Conservation (phyloP, 768 basidiomycete species). For the Gymnopilus junonius region DNA sequence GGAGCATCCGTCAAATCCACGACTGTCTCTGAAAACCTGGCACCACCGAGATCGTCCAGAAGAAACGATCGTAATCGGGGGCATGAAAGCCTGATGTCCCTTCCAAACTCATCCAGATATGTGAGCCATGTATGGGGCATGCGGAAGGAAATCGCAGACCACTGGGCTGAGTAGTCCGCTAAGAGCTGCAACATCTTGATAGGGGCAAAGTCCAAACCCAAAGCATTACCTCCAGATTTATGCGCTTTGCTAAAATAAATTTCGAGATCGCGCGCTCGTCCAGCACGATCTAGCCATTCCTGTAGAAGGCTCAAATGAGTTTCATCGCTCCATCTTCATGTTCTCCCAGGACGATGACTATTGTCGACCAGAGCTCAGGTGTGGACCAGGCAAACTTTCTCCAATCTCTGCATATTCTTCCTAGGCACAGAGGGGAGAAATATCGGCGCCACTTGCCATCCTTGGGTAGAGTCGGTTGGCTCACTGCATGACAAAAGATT, state of each 20-base stretch:
- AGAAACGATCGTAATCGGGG: neutral
- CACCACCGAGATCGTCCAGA: neutral
- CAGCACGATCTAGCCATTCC: conserved; percentile 4
- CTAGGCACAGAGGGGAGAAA: neutral
- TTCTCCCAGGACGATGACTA: neutral
- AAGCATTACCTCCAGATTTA: neutral
- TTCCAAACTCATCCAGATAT: neutral
- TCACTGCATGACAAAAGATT: neutral
- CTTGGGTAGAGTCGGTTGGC: neutral
- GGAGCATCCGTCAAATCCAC: neutral
- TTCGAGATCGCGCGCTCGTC: neutral
- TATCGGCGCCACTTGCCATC: neutral
- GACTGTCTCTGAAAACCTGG: neutral
- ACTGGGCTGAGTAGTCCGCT: neutral
- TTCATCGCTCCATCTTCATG: neutral
- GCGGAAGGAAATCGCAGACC: neutral
- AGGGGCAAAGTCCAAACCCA: neutral
- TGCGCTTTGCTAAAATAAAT: neutral
- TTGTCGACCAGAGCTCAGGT: conserved; percentile 3
- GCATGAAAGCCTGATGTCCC: neutral
- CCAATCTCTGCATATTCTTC: conserved; percentile 8
- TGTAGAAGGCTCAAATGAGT: neutral
- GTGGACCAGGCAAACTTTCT: conserved; percentile 8
- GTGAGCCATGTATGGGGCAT: neutral
- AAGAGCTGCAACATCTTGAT: neutral